Evolutionary conservation across 257 asterid species (phyloP).

Genomic region (Mentha longifolia): DNA sequence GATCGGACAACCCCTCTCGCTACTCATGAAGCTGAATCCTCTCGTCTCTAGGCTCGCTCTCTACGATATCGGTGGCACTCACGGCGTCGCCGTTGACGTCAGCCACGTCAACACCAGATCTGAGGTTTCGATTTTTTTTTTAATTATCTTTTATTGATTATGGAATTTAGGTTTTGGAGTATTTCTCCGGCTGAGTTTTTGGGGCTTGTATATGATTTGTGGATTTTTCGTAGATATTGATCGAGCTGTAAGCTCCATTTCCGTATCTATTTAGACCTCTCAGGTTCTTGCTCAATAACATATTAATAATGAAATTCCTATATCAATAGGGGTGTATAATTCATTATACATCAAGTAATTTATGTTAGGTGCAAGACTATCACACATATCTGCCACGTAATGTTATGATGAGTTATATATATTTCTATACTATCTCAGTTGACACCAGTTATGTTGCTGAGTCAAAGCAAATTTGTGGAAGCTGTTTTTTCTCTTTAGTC

Average conservation of each 20-base stretch:
- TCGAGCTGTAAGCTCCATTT: not conserved
- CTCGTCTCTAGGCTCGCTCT: conserved; percentile 72
- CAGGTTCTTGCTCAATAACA: not conserved
- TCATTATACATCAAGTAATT: not conserved
- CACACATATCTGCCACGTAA: not conserved
- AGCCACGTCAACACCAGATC: conserved; percentile 95
- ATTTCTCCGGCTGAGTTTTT: not conserved
- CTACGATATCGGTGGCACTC: conserved; percentile 89
- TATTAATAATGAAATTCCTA: not conserved
- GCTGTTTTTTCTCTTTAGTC: not conserved
- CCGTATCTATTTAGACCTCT: not conserved
- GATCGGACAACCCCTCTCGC: conserved; percentile 85
- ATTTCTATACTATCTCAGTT: too few relatives aligned
- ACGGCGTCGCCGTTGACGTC: conserved; percentile 90
- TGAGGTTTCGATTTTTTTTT: conserved; percentile 44
- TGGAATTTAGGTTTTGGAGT: not conserved
- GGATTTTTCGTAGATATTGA: not conserved
- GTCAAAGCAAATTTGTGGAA: conserved; percentile 1
- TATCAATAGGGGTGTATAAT: not conserved
- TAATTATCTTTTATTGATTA: not conserved
- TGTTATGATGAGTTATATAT: not conserved
- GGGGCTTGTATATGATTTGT: not conserved
- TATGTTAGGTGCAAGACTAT: not conserved
- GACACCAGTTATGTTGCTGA: not conserved
- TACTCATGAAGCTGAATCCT: conserved; percentile 88